Evolutionary conservation across 805 yeast species (phyloP), one percentile per base, ranked within the genome.

Genomic region (Suhomyces pyralidae): DNA sequence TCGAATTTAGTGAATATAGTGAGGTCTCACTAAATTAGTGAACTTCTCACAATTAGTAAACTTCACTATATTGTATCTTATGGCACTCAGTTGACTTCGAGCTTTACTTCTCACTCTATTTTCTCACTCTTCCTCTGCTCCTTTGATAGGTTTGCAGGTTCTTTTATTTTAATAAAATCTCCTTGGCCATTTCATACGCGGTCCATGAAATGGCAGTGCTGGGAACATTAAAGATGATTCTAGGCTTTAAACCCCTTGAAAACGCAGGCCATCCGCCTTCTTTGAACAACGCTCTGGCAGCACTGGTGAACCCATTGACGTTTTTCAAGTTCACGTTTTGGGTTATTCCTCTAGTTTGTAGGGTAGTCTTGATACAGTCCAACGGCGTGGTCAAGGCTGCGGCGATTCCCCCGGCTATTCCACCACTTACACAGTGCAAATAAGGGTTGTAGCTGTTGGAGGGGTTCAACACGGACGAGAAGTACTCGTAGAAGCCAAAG

Each of bases 201-300:
- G 98, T 93, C 98, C 98, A 93, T 58, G 96, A 85, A 56, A 93
- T 91, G 19, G 98, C 98, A 7, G 98, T 93, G 45, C 96, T 85
- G 20, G 99, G 99, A 67, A 93, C 91, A 69, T 91, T 91, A 59
- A 94, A 88, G 30, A 93, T 84, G 51, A 94, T 84, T 70, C 99
- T 83, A 45, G 99, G 97, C 63, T 86, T 84, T 63, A 90, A 77
- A 17, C 99, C 99, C 60, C 96, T 80, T 62, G 80, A 66, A 67
- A 94, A 94, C 0, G 96, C 94, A 17, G 61, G 58, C 57, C 77
- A 63, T 6, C 92, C 92, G 46, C 83, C 83, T 46, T 77, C 75
- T 52, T 73, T 63, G 61, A 82, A 85, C 51, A 93, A 80, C 17
- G 85, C 88, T 43, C 61, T 68, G 1, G 92, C 86, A 19, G 97